Evolutionary conservation across 352 stramenopile species (phyloP).

Genomic region (Phytophthora pseudosyringae): DNA sequence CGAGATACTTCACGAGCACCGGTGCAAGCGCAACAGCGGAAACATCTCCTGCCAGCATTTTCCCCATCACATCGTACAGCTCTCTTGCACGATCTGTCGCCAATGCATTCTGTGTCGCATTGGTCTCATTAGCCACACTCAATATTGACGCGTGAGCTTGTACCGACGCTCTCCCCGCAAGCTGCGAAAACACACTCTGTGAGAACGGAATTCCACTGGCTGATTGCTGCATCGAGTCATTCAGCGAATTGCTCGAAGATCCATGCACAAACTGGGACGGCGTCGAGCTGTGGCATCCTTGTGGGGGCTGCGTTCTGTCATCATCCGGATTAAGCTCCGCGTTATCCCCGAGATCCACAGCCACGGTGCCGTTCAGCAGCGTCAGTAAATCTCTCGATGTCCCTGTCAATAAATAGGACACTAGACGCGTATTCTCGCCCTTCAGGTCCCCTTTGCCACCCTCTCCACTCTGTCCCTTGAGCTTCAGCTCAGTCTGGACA

Average conservation of each 20-base stretch:
- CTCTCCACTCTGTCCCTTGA: conserved; percentile 4
- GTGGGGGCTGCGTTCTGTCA: conserved; percentile 21
- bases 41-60: conserved; percentile 55
- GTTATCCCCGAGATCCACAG: conserved; percentile 2
- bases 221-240: conserved; percentile 37
- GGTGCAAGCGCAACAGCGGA: conserved; percentile 49
- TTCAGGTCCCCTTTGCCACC: conserved; percentile 7
- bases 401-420: conserved; percentile 51
- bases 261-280: conserved; percentile 27
- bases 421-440: conserved; percentile 47
- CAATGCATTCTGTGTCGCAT: conserved; percentile 40
- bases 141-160: conserved; percentile 49
- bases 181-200: conserved; percentile 68
- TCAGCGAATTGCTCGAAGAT: conserved; percentile 31
- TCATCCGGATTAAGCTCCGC: conserved; percentile 9
- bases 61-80: conserved; percentile 59
- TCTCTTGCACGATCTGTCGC: conserved; percentile 46
- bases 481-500: conserved; percentile 45
- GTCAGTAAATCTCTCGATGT: conserved; percentile 36
- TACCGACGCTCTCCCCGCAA: conserved; percentile 42
- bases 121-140: conserved; percentile 42
- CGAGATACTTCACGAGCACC: conserved; percentile 63
- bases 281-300: conserved; percentile 25
- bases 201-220: conserved; percentile 38
- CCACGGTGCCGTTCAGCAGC: conserved; percentile 36